Conservation (phyloP, 306 rosid genomes). For the Ormosia semicastrata region DNA sequence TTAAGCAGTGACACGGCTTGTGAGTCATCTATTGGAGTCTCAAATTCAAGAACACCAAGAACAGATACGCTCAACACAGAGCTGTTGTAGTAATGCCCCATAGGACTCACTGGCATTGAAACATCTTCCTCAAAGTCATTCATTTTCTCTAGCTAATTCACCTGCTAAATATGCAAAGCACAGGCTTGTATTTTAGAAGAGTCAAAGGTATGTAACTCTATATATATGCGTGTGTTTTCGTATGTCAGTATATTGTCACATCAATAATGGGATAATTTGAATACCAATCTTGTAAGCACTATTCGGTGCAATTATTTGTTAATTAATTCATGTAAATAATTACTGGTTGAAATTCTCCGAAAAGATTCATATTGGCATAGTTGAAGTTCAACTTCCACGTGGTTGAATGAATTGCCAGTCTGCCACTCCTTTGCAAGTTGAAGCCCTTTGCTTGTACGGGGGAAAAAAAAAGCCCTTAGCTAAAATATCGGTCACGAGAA, state of each 20-base stretch:
- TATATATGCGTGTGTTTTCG: not conserved
- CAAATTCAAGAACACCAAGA: constrained; percentile 39
- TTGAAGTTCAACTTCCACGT: not conserved
- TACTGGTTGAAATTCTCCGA: not conserved
- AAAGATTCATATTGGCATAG: not conserved
- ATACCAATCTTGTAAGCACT: not conserved
- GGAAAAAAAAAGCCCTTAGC: too few species aligned
- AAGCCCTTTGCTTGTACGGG: too few species aligned
- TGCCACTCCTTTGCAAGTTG: not conserved
- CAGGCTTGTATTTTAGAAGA: not conserved
- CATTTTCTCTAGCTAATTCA: not conserved
- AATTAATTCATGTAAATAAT: too few species aligned
- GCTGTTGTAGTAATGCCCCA: constrained; percentile 31
- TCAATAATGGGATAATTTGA: not conserved
- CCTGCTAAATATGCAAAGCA: not conserved
- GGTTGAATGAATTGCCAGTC: not conserved
- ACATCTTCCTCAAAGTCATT: not conserved
- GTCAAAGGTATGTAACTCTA: not conserved
- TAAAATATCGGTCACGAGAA: too few species aligned
- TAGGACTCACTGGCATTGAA: constrained; percentile 42
- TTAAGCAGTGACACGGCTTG: not conserved
- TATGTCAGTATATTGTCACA: too few species aligned
- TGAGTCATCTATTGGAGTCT: constrained; percentile 26
- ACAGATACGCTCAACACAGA: constrained; percentile 19
- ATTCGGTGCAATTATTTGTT: not conserved